Evolutionary conservation across 768 basidiomycete genomes (phyloP).

Genomic region (Panellus pusillus): DNA sequence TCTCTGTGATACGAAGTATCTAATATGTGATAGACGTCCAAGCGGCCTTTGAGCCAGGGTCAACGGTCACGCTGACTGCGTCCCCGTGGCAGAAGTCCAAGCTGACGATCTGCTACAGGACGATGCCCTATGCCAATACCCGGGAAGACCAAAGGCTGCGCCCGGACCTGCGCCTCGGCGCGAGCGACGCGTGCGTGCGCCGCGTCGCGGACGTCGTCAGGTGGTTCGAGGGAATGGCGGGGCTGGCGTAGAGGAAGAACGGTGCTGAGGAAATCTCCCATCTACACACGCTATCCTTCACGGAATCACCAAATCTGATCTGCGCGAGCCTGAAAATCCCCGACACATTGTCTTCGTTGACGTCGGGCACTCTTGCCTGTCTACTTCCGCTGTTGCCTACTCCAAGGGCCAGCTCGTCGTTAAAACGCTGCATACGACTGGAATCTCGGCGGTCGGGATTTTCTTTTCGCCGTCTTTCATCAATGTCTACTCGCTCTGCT

Average conservation of each 20-base stretch:
- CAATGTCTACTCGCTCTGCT: too few relatives aligned
- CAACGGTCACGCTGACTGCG: slow-evolving; percentile 57
- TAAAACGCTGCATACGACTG: slow-evolving; percentile 88
- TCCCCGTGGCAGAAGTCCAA: slow-evolving; percentile 66
- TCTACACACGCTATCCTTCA: slow-evolving; percentile 29
- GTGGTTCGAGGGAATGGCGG: slow-evolving; percentile 79
- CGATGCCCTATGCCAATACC: slow-evolving; percentile 55
- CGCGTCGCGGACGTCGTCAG: slow-evolving; percentile 63
- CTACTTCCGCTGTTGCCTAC: slow-evolving; percentile 87
- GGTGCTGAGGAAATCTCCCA: too few relatives aligned
- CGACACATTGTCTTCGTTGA: slow-evolving; percentile 93
- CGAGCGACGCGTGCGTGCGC: slow-evolving; percentile 66
- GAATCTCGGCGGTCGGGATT: slow-evolving; percentile 93
- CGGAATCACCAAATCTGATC: slow-evolving; percentile 97
- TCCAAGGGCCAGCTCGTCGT: slow-evolving; percentile 90
- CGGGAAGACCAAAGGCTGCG: slow-evolving; percentile 59
- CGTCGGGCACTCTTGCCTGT: slow-evolving; percentile 89
- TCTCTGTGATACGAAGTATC: background rate
- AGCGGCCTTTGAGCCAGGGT: slow-evolving; percentile 43
- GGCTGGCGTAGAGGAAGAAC: slow-evolving; percentile 37
- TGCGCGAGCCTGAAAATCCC: slow-evolving; percentile 80
- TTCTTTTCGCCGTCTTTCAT: too few relatives aligned
- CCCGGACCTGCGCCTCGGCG: slow-evolving; percentile 71
- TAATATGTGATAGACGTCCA: slow-evolving; percentile 47
- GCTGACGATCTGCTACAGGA: slow-evolving; percentile 74